phyloP scores from a whole-genome alignment of 1,139 yeast species.

The Hyphopichia wangnamkhiaoensis region DNA sequence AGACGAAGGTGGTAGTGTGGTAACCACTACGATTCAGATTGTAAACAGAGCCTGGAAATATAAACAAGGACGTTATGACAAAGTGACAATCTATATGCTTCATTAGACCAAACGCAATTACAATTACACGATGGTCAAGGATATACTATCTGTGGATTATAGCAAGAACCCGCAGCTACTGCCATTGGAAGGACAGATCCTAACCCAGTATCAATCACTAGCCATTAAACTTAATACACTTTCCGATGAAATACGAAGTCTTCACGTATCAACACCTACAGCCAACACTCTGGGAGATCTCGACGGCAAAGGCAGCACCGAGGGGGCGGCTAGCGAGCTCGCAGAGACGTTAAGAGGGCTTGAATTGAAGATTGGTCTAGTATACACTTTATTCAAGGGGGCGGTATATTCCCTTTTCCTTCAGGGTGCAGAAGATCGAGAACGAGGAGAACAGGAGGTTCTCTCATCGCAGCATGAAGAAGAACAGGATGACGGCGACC shows the following conservation, averaged over 20 bases:
- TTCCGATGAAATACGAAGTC: slow-evolving; percentile 31
- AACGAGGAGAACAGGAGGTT: neutral
- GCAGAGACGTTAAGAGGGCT: slow-evolving; percentile 54
- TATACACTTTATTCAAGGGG: slow-evolving; percentile 66
- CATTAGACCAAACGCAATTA: neutral
- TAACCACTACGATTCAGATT: too few species aligned
- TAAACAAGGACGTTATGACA: too few species aligned
- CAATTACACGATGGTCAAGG: neutral
- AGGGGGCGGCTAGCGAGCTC: slow-evolving; percentile 27
- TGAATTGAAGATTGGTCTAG: slow-evolving; percentile 64
- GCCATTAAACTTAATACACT: slow-evolving; percentile 42
- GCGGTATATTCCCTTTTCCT: slow-evolving; percentile 62
- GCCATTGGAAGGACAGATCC: slow-evolving; percentile 41
- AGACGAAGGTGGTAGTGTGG: too few species aligned
- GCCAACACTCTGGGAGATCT: neutral
- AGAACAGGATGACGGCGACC: neutral
- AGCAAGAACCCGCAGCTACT: slow-evolving; percentile 29
- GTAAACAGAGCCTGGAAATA: too few species aligned
- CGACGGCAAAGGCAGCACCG: slow-evolving; percentile 6
- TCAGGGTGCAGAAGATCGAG: slow-evolving; percentile 25
- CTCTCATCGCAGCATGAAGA: too few species aligned
- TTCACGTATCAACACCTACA: slow-evolving; percentile 17
- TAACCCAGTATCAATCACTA: slow-evolving; percentile 48
- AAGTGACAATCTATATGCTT: too few species aligned
- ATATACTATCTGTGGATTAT: slow-evolving; percentile 24